phyloP scores from a whole-genome alignment of 1,284 basidiomycete species.

The Malassezia obtusa region DNA sequence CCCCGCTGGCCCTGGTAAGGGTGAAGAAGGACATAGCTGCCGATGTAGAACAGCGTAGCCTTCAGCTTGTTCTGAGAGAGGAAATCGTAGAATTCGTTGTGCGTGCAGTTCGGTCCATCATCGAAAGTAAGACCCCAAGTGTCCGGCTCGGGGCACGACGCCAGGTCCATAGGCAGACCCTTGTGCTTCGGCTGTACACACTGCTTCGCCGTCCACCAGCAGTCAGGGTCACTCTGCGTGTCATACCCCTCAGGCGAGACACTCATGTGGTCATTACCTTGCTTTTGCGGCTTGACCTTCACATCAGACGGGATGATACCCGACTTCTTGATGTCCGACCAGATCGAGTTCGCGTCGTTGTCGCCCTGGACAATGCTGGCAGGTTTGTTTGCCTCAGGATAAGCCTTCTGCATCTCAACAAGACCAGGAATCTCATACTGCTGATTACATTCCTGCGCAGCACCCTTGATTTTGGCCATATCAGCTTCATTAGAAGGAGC shows the following conservation, averaged over 20 bases:
- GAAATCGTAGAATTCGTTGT: conserved; percentile 22
- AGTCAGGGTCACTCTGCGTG: conserved; percentile 28
- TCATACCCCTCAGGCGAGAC: conserved; percentile 7
- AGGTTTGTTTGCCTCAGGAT: conserved; percentile 45
- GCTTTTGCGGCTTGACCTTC: background rate
- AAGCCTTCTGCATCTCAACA: conserved; percentile 16
- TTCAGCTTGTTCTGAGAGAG: conserved; percentile 14
- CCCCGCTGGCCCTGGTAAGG: conserved; percentile 22
- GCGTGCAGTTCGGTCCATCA: conserved; percentile 36
- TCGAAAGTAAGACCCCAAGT: conserved; percentile 42
- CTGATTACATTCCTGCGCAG: conserved; percentile 25
- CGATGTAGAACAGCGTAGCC: conserved; percentile 27
- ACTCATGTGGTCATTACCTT: background rate
- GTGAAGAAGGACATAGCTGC: conserved; percentile 15
- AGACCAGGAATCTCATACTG: background rate
- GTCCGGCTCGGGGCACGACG: conserved; percentile 48
- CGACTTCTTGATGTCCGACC: conserved; percentile 35
- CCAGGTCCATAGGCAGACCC: conserved; percentile 45
- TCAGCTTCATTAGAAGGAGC: conserved; percentile 20
- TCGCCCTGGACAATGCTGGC: conserved; percentile 49
- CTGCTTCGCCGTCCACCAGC: conserved; percentile 32
- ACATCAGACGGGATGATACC: conserved; percentile 45
- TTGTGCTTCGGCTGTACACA: conserved; percentile 41
- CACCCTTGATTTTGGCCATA: conserved; percentile 19
- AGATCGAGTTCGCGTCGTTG: conserved; percentile 43